A percentile compares a stretch with the other conserved stretches of the same genome.
phyloP scores from a whole-genome alignment of 2,329 filamentous ascomycete species.

The Colletotrichum sp. region DNA sequence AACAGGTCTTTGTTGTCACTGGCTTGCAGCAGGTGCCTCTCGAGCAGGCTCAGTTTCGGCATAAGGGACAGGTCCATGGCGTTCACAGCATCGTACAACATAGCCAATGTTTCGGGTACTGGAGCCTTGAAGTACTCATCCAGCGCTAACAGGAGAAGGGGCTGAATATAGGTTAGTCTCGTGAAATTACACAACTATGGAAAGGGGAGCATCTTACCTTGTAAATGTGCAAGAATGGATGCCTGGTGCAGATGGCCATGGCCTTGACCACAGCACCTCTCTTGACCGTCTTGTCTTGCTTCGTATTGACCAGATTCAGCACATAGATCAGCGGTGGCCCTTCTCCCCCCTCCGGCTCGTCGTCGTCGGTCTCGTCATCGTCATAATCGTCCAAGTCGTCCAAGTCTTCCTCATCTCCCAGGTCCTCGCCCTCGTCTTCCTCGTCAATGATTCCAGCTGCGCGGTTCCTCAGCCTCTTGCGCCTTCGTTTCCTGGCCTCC shows the following conservation, averaged over 20 bases:
- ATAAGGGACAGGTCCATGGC: conserved; percentile 95
- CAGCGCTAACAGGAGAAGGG: conserved; percentile 84
- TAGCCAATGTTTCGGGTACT: conserved; percentile 82
- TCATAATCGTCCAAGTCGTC: conserved; percentile 51
- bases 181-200: not conserved
- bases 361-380: conserved; percentile 59
- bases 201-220: conserved; percentile 64
- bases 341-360: conserved; percentile 73
- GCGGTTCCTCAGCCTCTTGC: conserved; percentile 56
- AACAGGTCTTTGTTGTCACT: conserved; percentile 97
- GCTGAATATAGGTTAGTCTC: conserved; percentile 53
- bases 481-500: conserved; percentile 54
- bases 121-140: conserved; percentile 98
- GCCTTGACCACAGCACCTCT: conserved; percentile 95
- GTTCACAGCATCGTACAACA: conserved; percentile 92
- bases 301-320: conserved; percentile 96
- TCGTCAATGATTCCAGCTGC: conserved; percentile 53
- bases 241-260: conserved; percentile 98
- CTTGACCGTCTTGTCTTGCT: conserved; percentile 91
- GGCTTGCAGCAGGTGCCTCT: conserved; percentile 84
- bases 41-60: conserved; percentile 82
- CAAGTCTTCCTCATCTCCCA: conserved; percentile 44
- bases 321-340: conserved; percentile 96
- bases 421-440: conserved; percentile 56
- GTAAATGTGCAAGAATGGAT: conserved; percentile 98